phyloP scores from a whole-genome alignment of 139 green algal species.

The Raphidocelis subcapitata region DNA sequence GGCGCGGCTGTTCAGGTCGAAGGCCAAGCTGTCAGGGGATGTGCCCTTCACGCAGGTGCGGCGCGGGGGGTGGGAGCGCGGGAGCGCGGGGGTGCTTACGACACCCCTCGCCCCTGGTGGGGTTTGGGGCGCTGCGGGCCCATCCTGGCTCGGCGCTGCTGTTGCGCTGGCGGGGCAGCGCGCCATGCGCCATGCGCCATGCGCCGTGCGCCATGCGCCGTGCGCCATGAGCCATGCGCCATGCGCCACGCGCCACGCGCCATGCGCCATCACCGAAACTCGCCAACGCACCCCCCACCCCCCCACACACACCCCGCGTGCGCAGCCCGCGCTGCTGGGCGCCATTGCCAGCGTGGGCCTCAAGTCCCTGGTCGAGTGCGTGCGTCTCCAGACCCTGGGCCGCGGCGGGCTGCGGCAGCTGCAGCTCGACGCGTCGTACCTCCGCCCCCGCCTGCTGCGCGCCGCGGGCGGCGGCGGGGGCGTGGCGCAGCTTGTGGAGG shows the following conservation, averaged over 20 bases:
- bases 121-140: not conserved
- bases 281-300: no score
- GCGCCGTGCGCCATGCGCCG: no score
- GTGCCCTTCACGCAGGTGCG: slow-evolving; percentile 36
- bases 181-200: no score
- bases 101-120: not conserved
- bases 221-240: no score
- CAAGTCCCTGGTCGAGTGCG: slow-evolving; percentile 66
- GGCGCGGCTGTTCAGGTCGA: slow-evolving; percentile 69
- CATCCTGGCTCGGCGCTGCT: no score
- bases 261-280: no score
- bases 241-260: no score
- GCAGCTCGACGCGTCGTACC: slow-evolving; percentile 80
- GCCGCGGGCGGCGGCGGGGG: slow-evolving; percentile 34
- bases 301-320: no score
- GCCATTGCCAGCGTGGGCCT: slow-evolving; percentile 53
- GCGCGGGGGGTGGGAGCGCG: not conserved
- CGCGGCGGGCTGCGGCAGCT: slow-evolving; percentile 75
- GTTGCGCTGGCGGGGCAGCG: no score
- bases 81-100: no score
- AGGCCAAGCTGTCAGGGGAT: slow-evolving; percentile 37
- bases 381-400: slow-evolving; percentile 54
- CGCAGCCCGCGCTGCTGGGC: slow-evolving; percentile 51
- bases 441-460: slow-evolving; percentile 56
- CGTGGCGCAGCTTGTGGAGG: slow-evolving; percentile 66